Evolutionary conservation across 1,139 yeast genomes (phyloP).

Genomic region (Debaryomyces udenii): DNA sequence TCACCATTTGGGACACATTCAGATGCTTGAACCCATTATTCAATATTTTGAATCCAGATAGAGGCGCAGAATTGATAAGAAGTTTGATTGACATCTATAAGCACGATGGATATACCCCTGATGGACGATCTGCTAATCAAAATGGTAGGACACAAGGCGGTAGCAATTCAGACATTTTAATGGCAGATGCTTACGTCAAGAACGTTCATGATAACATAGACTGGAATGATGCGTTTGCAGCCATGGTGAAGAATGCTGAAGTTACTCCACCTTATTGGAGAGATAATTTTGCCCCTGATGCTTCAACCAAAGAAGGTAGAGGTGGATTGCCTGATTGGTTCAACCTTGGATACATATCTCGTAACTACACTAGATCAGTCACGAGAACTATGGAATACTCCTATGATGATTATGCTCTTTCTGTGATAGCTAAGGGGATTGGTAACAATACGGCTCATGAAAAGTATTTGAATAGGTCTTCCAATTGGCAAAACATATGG

Average conservation of each 20-base stretch:
- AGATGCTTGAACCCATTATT: slow-evolving; percentile 36
- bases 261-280: slow-evolving; percentile 29
- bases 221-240: slow-evolving; percentile 36
- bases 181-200: slow-evolving; percentile 42
- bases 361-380: slow-evolving; percentile 34
- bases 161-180: slow-evolving; percentile 40
- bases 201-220: slow-evolving; percentile 24
- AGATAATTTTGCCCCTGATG: slow-evolving; percentile 31
- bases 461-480: slow-evolving; percentile 35
- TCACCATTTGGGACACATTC: slow-evolving; percentile 46
- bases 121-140: slow-evolving; percentile 41
- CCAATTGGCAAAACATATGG: slow-evolving; percentile 44
- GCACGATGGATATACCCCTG: slow-evolving; percentile 42
- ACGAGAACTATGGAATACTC: slow-evolving; percentile 43
- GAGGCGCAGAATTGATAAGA: slow-evolving; percentile 36
- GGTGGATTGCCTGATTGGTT: slow-evolving; percentile 39
- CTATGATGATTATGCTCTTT: slow-evolving; percentile 39
- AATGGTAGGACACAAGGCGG: slow-evolving; percentile 47
- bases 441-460: slow-evolving; percentile 25
- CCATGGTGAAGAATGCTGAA: slow-evolving; percentile 43
- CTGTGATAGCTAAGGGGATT: slow-evolving; percentile 37
- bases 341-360: slow-evolving; percentile 30
- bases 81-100: slow-evolving; percentile 32
- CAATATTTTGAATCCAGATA: slow-evolving; percentile 30
- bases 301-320: slow-evolving; percentile 32